phyloP scores from a whole-genome alignment of 129 eudicot genomes.

The sunflower (Helianthus annuus) region HanXRQr2.0-SUNRISE NC_035435.2:108355196-108355695 shows the following conservation, averaged over 20 bases:
- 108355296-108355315: no score
- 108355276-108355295: no score
- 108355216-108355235: no score
- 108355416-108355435: conserved; percentile 22
- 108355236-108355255: no score
- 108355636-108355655: conserved; percentile 4
- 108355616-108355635: background rate
- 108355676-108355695: conserved; percentile 9
- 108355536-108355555: background rate
- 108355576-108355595: background rate
- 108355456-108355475: background rate
- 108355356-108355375: background rate
- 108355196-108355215: no score
- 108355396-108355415: background rate
- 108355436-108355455: background rate
- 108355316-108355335: background rate
- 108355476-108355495: background rate
- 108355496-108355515: background rate
- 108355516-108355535: background rate
- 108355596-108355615: conserved; percentile 24
- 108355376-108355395: background rate
- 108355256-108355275: no score
- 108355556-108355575: background rate
- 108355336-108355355: background rate
- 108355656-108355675: conserved; percentile 22